Evolutionary conservation across 768 basidiomycete genomes (phyloP).

Genomic region (Serendipita indica): DNA sequence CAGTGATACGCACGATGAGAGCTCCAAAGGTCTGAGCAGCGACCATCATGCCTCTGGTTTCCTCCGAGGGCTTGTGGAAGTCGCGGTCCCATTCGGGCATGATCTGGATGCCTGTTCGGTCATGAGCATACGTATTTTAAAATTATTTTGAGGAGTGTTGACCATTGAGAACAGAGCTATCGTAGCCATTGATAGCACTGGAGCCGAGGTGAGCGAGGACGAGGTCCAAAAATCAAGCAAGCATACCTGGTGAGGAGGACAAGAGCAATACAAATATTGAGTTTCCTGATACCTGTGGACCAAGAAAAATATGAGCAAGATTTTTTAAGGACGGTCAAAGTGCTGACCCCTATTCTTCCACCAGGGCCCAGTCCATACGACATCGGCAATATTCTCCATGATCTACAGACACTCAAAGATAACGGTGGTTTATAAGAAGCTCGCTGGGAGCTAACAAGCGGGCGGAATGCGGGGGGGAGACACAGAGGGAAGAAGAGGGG

Average conservation of each 20-base stretch:
- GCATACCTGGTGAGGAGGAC: neutral
- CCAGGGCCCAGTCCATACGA: slow-evolving; percentile 45
- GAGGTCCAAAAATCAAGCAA: neutral
- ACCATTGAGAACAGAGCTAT: slow-evolving; percentile 49
- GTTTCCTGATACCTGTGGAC: slow-evolving; percentile 39
- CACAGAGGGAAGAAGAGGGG: neutral
- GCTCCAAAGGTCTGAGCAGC: neutral
- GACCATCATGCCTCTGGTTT: neutral
- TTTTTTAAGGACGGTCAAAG: slow-evolving; percentile 14
- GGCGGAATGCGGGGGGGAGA: neutral
- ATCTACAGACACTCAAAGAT: neutral
- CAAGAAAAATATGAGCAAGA: neutral
- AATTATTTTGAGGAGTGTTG: neutral
- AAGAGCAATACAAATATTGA: slow-evolving; percentile 37
- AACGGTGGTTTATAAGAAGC: neutral
- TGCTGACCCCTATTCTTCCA: slow-evolving; percentile 49
- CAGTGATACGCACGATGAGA: neutral
- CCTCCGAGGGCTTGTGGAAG: slow-evolving; percentile 32
- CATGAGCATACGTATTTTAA: neutral
- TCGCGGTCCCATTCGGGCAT: slow-evolving; percentile 46
- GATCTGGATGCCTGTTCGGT: slow-evolving; percentile 43
- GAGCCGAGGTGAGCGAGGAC: slow-evolving; percentile 48
- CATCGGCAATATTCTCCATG: slow-evolving; percentile 29
- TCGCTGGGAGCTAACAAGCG: neutral
- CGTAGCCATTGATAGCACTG: slow-evolving; percentile 44